These are phyloP conservation scores for Phellinidium pouzarii DNA, from an alignment of 1,284 basidiomycete genomes.

Conservation along the genomic window DNA sequence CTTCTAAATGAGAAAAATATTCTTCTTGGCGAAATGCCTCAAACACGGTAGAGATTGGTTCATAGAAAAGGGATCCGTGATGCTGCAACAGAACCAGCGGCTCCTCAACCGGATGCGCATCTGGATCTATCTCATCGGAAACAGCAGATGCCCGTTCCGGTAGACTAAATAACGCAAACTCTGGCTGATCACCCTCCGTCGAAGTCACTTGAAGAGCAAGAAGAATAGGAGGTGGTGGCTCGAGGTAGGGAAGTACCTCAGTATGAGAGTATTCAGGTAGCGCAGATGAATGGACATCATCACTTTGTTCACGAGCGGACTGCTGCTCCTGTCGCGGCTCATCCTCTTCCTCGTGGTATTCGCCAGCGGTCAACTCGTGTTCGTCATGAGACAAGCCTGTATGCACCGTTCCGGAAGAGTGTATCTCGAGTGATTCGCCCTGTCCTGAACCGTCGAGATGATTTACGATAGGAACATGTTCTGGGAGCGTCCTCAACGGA, in stretches of 20 bases:
- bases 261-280: not conserved
- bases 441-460: not conserved
- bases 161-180: constrained; percentile 55
- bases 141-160: constrained; percentile 23
- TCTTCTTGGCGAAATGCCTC: constrained; percentile 60
- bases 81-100: constrained; percentile 45
- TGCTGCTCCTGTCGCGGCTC: not conserved
- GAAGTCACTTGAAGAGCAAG: constrained; percentile 36
- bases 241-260: not conserved
- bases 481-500: not conserved
- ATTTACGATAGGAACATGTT: not conserved
- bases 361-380: not conserved
- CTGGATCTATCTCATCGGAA: not conserved
- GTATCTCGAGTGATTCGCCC: not conserved
- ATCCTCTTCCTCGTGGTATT: not conserved
- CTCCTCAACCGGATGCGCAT: constrained; percentile 9
- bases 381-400: not conserved
- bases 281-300: not conserved
- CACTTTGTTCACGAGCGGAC: not conserved
- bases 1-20: constrained; percentile 37
- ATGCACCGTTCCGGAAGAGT: not conserved
- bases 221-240: constrained; percentile 59
- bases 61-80: constrained; percentile 65
- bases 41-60: constrained; percentile 60
- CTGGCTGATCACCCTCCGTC: constrained; percentile 33